These are phyloP conservation scores for Turritis glabra DNA, from an alignment of 345 rosid species.

Conservation along the genomic window DNA sequence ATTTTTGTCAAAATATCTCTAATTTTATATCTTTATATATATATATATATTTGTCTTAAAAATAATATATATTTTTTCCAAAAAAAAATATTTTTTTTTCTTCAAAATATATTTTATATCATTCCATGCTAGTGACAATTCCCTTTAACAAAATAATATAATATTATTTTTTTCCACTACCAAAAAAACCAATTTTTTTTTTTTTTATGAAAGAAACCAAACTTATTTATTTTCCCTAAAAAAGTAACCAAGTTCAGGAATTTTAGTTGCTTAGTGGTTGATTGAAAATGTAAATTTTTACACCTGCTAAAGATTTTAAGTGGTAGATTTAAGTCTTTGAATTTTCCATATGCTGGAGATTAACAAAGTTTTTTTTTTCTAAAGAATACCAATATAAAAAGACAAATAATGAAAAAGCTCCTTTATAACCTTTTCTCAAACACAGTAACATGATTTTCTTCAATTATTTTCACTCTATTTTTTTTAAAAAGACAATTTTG, in stretches of 20 bases:
- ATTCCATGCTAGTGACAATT: not conserved
- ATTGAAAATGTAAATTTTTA: not conserved
- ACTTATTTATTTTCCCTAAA: no score
- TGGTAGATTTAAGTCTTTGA: not conserved
- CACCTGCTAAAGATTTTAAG: not conserved
- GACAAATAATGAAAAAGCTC: not conserved
- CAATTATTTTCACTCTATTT: not conserved
- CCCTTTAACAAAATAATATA: not conserved
- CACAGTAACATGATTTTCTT: not conserved
- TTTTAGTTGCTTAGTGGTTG: not conserved
- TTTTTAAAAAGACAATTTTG: not conserved
- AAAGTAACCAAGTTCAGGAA: not conserved
- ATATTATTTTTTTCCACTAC: constrained; percentile 2
- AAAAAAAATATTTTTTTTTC: not conserved
- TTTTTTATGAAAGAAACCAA: no score
- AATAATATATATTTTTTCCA: not conserved
- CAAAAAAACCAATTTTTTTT: not conserved
- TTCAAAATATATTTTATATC: not conserved
- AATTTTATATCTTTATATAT: not conserved
- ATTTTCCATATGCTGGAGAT: not conserved
- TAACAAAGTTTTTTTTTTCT: not conserved
- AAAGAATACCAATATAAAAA: not conserved
- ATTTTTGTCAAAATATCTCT: constrained; percentile 6
- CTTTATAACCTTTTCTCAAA: not conserved
- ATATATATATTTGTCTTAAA: no score